phyloP scores from a whole-genome alignment of 2,329 filamentous ascomycete species.

The Xylariaceae sp. region DNA sequence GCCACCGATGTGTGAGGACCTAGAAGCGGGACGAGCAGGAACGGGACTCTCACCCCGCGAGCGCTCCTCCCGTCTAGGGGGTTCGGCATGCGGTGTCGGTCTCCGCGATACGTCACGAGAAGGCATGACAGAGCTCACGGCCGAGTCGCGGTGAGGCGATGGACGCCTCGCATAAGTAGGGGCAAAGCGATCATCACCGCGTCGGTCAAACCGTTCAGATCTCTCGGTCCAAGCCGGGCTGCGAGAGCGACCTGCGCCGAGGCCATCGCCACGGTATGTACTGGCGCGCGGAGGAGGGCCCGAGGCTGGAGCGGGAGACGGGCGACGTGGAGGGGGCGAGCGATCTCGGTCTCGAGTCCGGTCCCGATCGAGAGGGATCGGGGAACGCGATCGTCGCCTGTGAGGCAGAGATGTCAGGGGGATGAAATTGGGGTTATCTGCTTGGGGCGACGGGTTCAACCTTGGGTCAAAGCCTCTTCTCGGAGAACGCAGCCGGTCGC shows the following conservation, averaged over 20 bases:
- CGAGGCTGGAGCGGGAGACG: constrained; percentile 35
- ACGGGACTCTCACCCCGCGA: constrained; percentile 42
- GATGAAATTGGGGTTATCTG: constrained; percentile 23
- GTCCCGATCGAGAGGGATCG: constrained; percentile 45
- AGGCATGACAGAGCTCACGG: constrained; percentile 44
- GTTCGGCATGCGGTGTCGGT: constrained; percentile 47
- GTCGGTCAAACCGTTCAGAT: constrained; percentile 32
- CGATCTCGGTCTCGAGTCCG: constrained; percentile 31
- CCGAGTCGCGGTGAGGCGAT: constrained; percentile 45
- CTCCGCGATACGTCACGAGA: constrained; percentile 47
- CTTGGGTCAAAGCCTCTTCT: constrained; percentile 36
- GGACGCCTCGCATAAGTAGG: constrained; percentile 38
- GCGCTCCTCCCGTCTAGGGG: constrained; percentile 40
- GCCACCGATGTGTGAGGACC: constrained; percentile 28
- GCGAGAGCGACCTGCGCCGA: constrained; percentile 38
- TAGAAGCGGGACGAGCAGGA: constrained; percentile 26
- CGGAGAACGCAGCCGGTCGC: constrained; percentile 36
- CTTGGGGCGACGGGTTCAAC: constrained; percentile 28
- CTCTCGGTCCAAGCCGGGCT: constrained; percentile 28
- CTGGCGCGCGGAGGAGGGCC: constrained; percentile 35
- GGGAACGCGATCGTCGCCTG: constrained; percentile 52
- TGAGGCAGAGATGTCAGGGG: constrained; percentile 25
- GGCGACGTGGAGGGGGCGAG: constrained; percentile 24
- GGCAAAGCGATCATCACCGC: constrained; percentile 40
- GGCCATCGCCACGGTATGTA: constrained; percentile 38